These are phyloP conservation scores for Otatea glauca DNA, from an alignment of 176 grass and related monocot species.

Conservation along the genomic window DNA sequence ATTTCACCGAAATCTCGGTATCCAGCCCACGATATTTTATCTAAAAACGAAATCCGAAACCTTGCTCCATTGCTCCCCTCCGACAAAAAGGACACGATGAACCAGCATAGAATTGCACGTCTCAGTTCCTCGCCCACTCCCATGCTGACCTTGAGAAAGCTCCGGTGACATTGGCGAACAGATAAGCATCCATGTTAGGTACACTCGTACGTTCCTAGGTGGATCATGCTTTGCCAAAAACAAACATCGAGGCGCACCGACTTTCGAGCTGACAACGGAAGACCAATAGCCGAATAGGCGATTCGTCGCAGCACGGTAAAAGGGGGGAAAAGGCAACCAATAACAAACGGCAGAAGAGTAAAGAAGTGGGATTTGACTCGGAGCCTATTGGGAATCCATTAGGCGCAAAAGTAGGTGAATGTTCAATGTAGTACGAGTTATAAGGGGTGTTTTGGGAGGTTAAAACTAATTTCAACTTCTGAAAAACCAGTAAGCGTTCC, in stretches of 20 bases:
- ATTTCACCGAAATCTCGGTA: too few species aligned
- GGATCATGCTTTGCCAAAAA: not conserved
- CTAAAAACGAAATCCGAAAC: too few species aligned
- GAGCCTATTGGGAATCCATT: constrained; percentile 54
- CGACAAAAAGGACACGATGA: too few species aligned
- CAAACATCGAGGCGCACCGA: not conserved
- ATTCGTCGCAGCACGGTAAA: constrained; percentile 8
- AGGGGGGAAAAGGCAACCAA: not conserved
- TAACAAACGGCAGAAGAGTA: constrained; percentile 1
- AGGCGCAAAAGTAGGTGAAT: constrained; percentile 20
- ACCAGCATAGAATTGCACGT: not conserved
- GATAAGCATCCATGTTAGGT: not conserved
- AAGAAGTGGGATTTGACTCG: constrained; percentile 37
- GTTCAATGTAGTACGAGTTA: not conserved
- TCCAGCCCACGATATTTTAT: too few species aligned
- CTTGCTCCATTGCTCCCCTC: too few species aligned
- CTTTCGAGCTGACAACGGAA: not conserved
- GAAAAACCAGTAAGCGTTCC: too few species aligned
- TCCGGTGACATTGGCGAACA: not conserved
- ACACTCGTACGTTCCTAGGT: not conserved
- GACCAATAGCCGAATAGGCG: not conserved
- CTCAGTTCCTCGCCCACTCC: not conserved
- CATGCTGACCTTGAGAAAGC: not conserved
- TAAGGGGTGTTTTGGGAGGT: too few species aligned
- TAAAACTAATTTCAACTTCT: too few species aligned